These are phyloP conservation scores for Bondarzewia mesenterica DNA, from an alignment of 1,284 basidiomycete species.

Conservation along the genomic window DNA sequence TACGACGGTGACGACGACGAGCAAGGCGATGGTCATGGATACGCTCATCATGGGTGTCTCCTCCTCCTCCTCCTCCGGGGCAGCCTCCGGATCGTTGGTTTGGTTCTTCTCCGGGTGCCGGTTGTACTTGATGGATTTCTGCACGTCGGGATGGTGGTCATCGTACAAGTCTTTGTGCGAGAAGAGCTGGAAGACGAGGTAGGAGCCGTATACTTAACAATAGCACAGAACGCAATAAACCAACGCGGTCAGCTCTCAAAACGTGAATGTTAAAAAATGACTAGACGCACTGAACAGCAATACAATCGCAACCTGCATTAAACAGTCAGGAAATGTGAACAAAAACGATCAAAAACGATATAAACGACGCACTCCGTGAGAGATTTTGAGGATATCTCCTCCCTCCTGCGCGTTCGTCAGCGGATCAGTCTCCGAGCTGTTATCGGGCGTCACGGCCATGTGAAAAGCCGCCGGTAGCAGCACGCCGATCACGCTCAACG, in stretches of 20 bases:
- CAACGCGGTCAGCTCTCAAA: too few relatives aligned
- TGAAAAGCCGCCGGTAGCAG: conserved; percentile 70
- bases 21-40: conserved; percentile 40
- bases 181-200: conserved; percentile 81
- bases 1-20: conserved; percentile 60
- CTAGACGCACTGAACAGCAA: conserved; percentile 63
- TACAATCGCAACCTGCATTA: conserved; percentile 73
- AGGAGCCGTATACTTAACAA: conserved; percentile 54
- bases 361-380: conserved; percentile 57
- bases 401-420: conserved; percentile 24
- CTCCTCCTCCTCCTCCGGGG: conserved; percentile 26
- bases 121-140: conserved; percentile 4
- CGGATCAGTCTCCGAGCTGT: background rate
- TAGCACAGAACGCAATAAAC: too few relatives aligned
- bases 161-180: conserved; percentile 74
- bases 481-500: conserved; percentile 73
- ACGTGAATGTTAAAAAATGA: too few relatives aligned
- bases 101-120: background rate
- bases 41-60: conserved; percentile 52
- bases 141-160: conserved; percentile 30
- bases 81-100: conserved; percentile 1
- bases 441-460: conserved; percentile 7
- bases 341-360: conserved; percentile 7
- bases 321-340: conserved; percentile 4
- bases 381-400: conserved; percentile 59